Conservation (phyloP, 306 rosid genomes). For the Oemleria cerasiformis region DNA sequence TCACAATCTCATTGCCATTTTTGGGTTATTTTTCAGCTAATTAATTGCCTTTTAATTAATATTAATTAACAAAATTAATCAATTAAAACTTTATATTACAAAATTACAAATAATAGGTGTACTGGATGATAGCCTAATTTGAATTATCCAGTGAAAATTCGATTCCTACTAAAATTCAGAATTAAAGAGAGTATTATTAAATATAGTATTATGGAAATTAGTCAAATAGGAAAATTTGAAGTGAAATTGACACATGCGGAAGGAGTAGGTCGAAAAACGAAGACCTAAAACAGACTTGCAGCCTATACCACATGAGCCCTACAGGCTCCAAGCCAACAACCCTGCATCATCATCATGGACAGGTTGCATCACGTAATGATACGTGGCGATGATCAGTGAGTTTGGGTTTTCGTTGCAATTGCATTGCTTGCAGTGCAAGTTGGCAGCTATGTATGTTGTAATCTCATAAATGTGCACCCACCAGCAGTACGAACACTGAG, state of each 20-base stretch:
- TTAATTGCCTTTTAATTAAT: neutral
- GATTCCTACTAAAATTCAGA: too few species aligned
- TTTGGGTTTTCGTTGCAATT: neutral
- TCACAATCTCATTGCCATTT: constrained; percentile 6
- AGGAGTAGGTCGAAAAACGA: neutral
- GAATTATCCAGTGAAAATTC: too few species aligned
- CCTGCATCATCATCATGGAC: neutral
- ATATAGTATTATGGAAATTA: too few species aligned
- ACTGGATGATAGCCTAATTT: too few species aligned
- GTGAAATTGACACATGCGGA: neutral
- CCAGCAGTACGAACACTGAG: too few species aligned
- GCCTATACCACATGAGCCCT: neutral
- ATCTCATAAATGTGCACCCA: too few species aligned
- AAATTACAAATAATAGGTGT: too few species aligned
- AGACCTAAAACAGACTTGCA: neutral
- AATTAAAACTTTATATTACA: too few species aligned
- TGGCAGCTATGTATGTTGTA: neutral
- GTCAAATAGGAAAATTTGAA: too few species aligned
- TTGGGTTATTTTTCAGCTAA: neutral
- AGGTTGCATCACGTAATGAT: neutral
- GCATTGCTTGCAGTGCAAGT: neutral
- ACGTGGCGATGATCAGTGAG: neutral
- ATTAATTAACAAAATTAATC: too few species aligned
- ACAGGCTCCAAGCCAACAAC: neutral
- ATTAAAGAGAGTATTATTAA: too few species aligned